phyloP scores from a whole-genome alignment of 768 basidiomycete species.

The Trametes villosa region DNA sequence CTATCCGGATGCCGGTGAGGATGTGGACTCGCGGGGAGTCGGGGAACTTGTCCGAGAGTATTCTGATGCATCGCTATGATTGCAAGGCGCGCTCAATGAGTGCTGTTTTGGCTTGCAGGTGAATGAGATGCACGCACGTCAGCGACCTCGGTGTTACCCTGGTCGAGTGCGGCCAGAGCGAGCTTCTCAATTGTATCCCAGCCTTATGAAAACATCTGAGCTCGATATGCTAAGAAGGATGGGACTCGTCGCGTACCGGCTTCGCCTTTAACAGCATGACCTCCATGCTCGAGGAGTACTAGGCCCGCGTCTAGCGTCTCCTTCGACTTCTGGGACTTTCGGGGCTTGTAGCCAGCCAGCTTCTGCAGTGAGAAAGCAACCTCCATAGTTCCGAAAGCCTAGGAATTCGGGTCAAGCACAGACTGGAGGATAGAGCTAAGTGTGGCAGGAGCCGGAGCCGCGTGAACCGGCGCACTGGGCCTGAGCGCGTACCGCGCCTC shows the following conservation, averaged over 20 bases:
- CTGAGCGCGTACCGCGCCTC: not conserved
- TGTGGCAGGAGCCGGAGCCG: too few species aligned
- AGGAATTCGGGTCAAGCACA: not conserved
- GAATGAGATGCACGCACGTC: slow-evolving; percentile 55
- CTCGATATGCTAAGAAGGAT: not conserved
- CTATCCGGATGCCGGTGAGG: slow-evolving; percentile 78
- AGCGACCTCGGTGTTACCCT: slow-evolving; percentile 72
- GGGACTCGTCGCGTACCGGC: slow-evolving; percentile 26
- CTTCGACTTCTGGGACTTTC: slow-evolving; percentile 36
- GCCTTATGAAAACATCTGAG: slow-evolving; percentile 42
- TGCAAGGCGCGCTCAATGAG: not conserved
- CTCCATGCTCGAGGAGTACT: slow-evolving; percentile 35
- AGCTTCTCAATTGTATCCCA: slow-evolving; percentile 87
- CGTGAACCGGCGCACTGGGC: too few species aligned
- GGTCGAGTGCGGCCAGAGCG: slow-evolving; percentile 75
- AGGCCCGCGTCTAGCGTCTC: slow-evolving; percentile 41
- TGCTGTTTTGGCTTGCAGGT: not conserved
- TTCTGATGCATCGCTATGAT: slow-evolving; percentile 61
- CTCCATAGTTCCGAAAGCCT: slow-evolving; percentile 30
- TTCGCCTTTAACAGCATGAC: slow-evolving; percentile 36
- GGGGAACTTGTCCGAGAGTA: slow-evolving; percentile 69
- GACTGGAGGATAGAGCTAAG: too few species aligned
- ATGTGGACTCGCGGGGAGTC: slow-evolving; percentile 80
- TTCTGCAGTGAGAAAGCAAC: slow-evolving; percentile 38
- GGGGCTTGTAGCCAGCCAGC: slow-evolving; percentile 40